phyloP scores from a whole-genome alignment of 208 protist species.

The Leishmania lainsoni region DNA sequence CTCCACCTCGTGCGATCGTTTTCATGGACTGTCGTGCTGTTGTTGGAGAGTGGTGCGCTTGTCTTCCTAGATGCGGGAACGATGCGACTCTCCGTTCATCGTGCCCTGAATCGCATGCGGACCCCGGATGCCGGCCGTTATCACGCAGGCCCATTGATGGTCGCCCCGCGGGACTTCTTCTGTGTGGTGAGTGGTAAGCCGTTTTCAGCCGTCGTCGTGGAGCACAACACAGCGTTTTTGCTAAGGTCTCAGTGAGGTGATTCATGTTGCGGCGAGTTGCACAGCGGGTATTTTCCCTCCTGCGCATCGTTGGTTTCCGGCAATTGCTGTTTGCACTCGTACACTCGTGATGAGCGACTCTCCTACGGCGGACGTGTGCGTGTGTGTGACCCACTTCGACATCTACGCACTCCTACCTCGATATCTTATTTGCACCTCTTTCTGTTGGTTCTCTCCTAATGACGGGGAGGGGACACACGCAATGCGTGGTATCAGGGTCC shows the following conservation, averaged over 20 bases:
- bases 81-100: constrained; percentile 56
- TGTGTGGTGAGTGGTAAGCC: constrained; percentile 34
- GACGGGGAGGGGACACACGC: not conserved
- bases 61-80: constrained; percentile 63
- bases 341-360: not conserved
- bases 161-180: constrained; percentile 25
- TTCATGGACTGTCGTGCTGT: constrained; percentile 51
- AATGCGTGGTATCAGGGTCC: not conserved
- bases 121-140: constrained; percentile 30
- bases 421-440: not conserved
- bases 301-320: not conserved
- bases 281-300: not conserved
- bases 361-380: not conserved
- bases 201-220: constrained; percentile 38
- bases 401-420: not conserved
- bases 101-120: constrained; percentile 32
- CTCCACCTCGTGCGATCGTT: constrained; percentile 50
- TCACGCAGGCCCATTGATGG: constrained; percentile 2
- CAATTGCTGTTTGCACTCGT: not conserved
- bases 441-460: not conserved
- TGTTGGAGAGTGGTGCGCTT: constrained; percentile 75
- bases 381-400: not conserved
- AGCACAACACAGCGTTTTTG: constrained; percentile 61
- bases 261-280: not conserved
- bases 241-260: constrained; percentile 34